Evolutionary conservation across 257 asterid species (phyloP).

Genomic region (Leptodermis oblonga): DNA sequence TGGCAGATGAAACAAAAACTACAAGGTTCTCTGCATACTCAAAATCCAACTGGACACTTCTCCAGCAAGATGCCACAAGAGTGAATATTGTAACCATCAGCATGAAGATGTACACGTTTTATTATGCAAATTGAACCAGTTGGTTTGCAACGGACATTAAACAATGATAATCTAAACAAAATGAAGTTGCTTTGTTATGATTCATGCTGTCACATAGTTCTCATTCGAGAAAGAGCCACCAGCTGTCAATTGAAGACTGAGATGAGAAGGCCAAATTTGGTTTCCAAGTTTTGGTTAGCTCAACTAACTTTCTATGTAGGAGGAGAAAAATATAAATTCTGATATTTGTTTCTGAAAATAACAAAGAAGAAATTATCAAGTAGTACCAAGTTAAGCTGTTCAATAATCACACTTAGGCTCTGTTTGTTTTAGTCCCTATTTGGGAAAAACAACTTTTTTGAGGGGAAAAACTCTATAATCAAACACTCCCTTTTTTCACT

Average conservation of each 20-base stretch:
- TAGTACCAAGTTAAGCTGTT: neutral
- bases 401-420: neutral
- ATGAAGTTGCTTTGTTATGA: constrained; percentile 60
- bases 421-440: no score
- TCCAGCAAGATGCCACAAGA: neutral
- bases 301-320: neutral
- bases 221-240: neutral
- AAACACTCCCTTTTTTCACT: no score
- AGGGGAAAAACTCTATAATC: no score
- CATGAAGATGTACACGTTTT: neutral
- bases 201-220: neutral
- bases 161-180: neutral
- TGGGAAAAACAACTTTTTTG: no score
- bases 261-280: neutral
- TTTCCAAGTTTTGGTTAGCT: neutral
- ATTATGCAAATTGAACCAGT: neutral
- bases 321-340: neutral
- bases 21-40: neutral
- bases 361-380: neutral
- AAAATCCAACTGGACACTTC: neutral
- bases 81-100: no score
- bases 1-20: neutral
- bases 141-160: neutral
- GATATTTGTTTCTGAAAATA: neutral
- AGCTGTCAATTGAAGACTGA: no score